Evolutionary conservation across 495 filamentous ascomycete genomes (phyloP).

Genomic region (Aspergillus nanangensis): DNA sequence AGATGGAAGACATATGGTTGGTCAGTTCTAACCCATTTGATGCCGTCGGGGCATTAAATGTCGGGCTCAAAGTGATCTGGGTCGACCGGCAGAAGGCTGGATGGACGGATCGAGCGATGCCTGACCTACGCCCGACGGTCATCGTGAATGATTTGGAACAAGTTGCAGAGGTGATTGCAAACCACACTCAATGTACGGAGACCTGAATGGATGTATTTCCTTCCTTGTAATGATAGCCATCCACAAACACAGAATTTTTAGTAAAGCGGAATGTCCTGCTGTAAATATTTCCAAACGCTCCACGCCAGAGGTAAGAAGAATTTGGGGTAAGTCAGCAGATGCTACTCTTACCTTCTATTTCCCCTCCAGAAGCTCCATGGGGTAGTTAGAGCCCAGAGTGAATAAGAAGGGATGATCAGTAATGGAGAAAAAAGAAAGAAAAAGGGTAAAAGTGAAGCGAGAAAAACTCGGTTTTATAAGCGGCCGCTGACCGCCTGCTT

Average conservation of each 20-base stretch:
- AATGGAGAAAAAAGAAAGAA: conserved; percentile 31
- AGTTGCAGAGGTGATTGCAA: conserved; percentile 18
- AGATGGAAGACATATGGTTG: conserved; percentile 60
- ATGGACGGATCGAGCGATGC: conserved; percentile 33
- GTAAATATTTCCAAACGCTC: conserved; percentile 50
- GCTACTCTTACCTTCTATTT: conserved; percentile 45
- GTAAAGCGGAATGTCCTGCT: conserved; percentile 16
- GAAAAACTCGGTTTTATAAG: conserved; percentile 24
- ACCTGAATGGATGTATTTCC: no score
- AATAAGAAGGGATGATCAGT: conserved; percentile 43
- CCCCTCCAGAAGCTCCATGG: conserved; percentile 43
- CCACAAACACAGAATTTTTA: background rate
- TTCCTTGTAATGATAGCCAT: background rate
- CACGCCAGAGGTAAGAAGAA: conserved; percentile 36
- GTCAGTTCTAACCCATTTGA: conserved; percentile 81
- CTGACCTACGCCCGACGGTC: conserved; percentile 23
- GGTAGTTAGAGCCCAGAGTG: conserved; percentile 39
- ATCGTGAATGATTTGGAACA: conserved; percentile 28
- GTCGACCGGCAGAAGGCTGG: conserved; percentile 53
- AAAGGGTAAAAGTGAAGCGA: conserved; percentile 25
- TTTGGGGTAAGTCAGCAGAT: conserved; percentile 49
- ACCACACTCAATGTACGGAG: no score
- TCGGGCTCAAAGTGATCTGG: conserved; percentile 61
- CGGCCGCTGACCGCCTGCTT: conserved; percentile 21
- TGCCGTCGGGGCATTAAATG: conserved; percentile 44